Evolutionary conservation across 2,329 filamentous ascomycete genomes (phyloP).

Genomic region (Podosphaera fusca): DNA sequence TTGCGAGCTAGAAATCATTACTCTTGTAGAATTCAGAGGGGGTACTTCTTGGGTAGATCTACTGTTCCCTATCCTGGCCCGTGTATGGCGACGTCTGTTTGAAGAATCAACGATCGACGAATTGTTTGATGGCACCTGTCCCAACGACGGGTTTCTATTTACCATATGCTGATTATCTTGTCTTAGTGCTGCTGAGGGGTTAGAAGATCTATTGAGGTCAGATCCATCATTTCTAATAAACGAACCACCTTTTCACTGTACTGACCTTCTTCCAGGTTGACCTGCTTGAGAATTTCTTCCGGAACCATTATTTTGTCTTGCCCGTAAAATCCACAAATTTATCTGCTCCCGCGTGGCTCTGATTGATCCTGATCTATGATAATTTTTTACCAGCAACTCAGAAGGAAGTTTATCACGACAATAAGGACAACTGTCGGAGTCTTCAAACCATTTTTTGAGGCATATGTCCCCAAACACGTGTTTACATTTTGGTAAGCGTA

Average conservation of each 20-base stretch:
- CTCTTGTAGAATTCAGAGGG: conserved; percentile 10
- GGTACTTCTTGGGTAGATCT: conserved; percentile 5
- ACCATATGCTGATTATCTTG: conserved; percentile 1
- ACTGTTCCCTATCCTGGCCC: conserved; percentile 8
- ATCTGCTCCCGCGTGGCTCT: conserved; percentile 4
- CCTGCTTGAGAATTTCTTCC: neutral
- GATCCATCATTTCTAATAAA: neutral
- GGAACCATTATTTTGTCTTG: neutral
- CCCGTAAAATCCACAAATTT: neutral
- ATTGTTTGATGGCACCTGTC: conserved; percentile 3
- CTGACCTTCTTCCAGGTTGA: neutral
- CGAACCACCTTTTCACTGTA: neutral
- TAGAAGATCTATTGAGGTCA: conserved; percentile 1
- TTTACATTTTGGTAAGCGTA: conserved; percentile 36
- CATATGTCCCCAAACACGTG: conserved; percentile 41
- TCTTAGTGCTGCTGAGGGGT: neutral
- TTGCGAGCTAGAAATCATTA: neutral
- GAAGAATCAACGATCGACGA: conserved; percentile 6
- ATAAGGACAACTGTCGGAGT: conserved; percentile 39
- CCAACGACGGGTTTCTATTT: conserved; percentile 6
- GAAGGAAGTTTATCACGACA: conserved; percentile 37
- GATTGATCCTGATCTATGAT: conserved; percentile 2
- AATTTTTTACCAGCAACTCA: conserved; percentile 16
- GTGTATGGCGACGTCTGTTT: conserved; percentile 9
- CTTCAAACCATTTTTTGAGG: conserved; percentile 41